Evolutionary conservation across 768 basidiomycete genomes (phyloP).

Genomic region (Termitomyces titanicus): DNA sequence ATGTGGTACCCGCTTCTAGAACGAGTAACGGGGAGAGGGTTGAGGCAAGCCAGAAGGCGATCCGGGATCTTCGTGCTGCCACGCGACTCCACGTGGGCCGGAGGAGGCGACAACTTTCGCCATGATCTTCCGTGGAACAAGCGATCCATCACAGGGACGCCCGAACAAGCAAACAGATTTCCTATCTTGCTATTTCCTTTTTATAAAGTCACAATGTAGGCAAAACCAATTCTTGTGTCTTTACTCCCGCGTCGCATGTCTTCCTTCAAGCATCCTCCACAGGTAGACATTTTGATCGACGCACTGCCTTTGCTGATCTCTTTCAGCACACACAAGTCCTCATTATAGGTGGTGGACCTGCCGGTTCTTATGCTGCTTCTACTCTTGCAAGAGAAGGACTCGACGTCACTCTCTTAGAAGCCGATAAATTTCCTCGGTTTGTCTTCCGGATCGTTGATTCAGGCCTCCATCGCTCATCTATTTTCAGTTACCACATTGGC

Average conservation of each 20-base stretch:
- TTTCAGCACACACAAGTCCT: constrained; percentile 40
- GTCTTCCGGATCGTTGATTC: constrained; percentile 1
- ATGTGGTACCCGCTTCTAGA: neutral
- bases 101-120: neutral
- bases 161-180: constrained; percentile 7
- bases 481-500: constrained; percentile 51
- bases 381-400: constrained; percentile 55
- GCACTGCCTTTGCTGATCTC: neutral
- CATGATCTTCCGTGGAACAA: constrained; percentile 3
- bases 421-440: constrained; percentile 51
- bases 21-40: neutral
- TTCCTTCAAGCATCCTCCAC: constrained; percentile 11
- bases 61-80: constrained; percentile 6
- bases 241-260: neutral
- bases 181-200: constrained; percentile 6
- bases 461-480: neutral
- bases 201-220: constrained; percentile 12
- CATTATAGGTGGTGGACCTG: constrained; percentile 51
- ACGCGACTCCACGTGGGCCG: constrained; percentile 13
- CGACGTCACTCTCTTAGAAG: constrained; percentile 50
- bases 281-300: constrained; percentile 5
- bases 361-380: constrained; percentile 54
- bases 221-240: neutral
- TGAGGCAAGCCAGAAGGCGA: neutral
- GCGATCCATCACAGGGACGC: constrained; percentile 2